Base-by-base conservation (phyloP, 1,284 basidiomycete genomes). In the Rhodotorula sp. region DNA sequence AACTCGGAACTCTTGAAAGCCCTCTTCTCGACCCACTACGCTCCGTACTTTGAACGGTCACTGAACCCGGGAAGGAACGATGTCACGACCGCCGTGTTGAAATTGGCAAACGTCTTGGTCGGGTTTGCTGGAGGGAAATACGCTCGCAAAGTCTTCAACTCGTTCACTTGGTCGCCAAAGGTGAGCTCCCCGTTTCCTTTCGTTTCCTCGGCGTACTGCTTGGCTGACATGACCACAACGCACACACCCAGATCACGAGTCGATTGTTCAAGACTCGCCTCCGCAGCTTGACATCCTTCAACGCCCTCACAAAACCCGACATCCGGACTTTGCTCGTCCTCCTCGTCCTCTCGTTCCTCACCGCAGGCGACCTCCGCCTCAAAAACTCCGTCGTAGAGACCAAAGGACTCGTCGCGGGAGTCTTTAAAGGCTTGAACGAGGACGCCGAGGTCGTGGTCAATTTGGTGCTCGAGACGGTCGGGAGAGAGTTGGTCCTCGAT, bases 51-150 rank as follows among this genome's bases (percentile, higher is more conserved):
- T 53, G 70, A 75, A 30, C 62, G 72, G 18, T 67, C 68, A 6
- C 61, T 75, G 26, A 75, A 74, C 46, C 72, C 72, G 3, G 74
- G 74, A 18, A 42, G 74, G 44, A 75, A 75, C 74, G 74, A 75
- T 55, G 72, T 74, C 46, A 74, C 72, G n/a, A 71, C 70, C 20
- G 68, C 69, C 3, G 66, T 62, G 3, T 61, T 75, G 30, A 72
- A 70, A 62, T 56, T 75, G 44, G 57, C 51, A 60, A 74, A 74
- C 33, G 66, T 74, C 18, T 60, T 74, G n/a, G 74, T 74, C 29
- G 74, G 67, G 10, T 74, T 70, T 54, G 72, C 59, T 5, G 63
- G 62, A 6, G 74, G 74, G 2, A 60, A 64, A 46, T 75, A 67
- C 30, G 72, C 74, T 6, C 60, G 60, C 30, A 68, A 63, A 44